Evolutionary conservation across 257 asterid species (phyloP), one percentile per base, ranked within the genome.

Genomic region (Plantago major): DNA sequence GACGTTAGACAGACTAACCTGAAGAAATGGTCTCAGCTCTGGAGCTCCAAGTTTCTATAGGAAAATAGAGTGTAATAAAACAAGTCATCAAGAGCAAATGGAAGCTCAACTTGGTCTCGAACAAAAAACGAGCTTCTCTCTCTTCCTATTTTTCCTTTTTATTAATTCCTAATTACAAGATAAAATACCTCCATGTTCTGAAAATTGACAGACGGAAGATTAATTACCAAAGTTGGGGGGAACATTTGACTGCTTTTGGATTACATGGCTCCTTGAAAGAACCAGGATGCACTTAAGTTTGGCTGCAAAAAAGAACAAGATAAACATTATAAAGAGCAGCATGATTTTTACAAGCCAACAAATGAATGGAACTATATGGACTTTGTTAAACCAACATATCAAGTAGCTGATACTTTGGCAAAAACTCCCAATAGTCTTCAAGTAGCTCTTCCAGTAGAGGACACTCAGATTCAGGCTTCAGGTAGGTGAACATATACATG

Each of bases 201-300:
- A 57, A 91, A 91, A 79, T 91, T 91, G 81, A 81, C 85, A 46
- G 66, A 81, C 56, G 88, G 81, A 65, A 91, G 96, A 71, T 91
- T 94, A 56, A 82, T 91, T 68, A 86, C n/a, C 74, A 77, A 88
- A 91, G 33, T 83, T 79, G 6, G 94, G 81, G 26, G 90, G 62
- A 72, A 91, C 90, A 47, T 71, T 47, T 16, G 96, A 78, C 71
- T 78, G 81, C 73, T 75, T 85, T 66, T 82, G 43, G 95, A 92
- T 7, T 96, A 91, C 98, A 91, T 91, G 71, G 98, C 98, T 76
- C 88, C 70, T 88, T 91, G 98, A 72, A 91, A 91, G 75, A 91
- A 48, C 98, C 98, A 91, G 14, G 96, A 86, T 40, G 98, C 83
- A 45, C 98, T 86, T 67, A 91, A 76, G 75, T 91, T 91, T 2